These are phyloP conservation scores for Neurospora sp. DNA, from an alignment of 495 filamentous ascomycete genomes.

Conservation along the genomic window DNA sequence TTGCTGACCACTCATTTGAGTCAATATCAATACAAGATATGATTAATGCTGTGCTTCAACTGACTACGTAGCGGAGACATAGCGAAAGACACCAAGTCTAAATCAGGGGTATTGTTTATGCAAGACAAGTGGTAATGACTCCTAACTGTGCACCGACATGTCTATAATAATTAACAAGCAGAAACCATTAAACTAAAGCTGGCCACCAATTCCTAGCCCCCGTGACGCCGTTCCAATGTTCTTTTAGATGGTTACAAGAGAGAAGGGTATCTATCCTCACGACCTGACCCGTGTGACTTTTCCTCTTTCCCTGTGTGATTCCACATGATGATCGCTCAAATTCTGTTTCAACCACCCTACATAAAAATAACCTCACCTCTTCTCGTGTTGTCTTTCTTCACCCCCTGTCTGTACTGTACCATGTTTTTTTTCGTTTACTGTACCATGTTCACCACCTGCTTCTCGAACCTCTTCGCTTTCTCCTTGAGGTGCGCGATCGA, in stretches of 20 bases:
- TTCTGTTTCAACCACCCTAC: neutral
- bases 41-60: neutral
- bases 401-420: conserved; percentile 20
- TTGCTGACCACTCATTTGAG: neutral
- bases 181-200: conserved; percentile 3
- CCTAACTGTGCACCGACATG: neutral
- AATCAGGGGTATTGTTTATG: neutral
- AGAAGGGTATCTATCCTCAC: conserved; percentile 10
- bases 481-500: conserved; percentile 72
- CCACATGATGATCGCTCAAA: neutral
- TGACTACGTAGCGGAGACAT: neutral
- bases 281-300: neutral
- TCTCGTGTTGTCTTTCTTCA: neutral
- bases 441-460: conserved; percentile 41
- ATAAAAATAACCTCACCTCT: neutral
- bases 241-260: conserved; percentile 4
- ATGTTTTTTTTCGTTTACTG: conserved; percentile 30
- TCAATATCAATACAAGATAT: neutral
- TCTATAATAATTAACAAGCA: conserved; percentile 1
- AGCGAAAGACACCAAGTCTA: neutral
- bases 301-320: neutral
- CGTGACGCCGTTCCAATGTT: conserved; percentile 21
- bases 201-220: conserved; percentile 6
- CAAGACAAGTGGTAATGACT: neutral
- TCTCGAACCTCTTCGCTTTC: conserved; percentile 44